phyloP scores from a whole-genome alignment of 2,329 filamentous ascomycete genomes.

The Aspergillus jensenii region DNA sequence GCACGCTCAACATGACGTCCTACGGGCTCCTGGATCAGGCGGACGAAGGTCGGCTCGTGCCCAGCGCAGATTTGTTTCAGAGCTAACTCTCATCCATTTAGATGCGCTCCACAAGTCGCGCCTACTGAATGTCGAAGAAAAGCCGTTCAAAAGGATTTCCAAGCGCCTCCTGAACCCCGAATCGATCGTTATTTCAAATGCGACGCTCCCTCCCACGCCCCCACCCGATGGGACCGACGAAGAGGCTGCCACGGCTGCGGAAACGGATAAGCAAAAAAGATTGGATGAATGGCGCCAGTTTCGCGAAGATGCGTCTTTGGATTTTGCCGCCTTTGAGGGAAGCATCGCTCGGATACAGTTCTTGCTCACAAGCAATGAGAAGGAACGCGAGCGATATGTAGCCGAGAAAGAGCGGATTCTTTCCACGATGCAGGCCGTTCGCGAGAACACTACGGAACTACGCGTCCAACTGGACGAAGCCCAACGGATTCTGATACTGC shows the following conservation, averaged over 20 bases:
- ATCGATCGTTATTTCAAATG: slow-evolving; percentile 59
- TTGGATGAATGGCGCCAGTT: slow-evolving; percentile 64
- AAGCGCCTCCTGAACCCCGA: slow-evolving; percentile 73
- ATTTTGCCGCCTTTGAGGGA: slow-evolving; percentile 85
- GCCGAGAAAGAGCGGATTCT: slow-evolving; percentile 77
- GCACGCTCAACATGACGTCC: slow-evolving; percentile 44
- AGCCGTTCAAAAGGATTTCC: slow-evolving; percentile 84
- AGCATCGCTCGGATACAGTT: slow-evolving; percentile 86
- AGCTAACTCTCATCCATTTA: slow-evolving; percentile 31
- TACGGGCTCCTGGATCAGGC: slow-evolving; percentile 72
- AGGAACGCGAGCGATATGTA: slow-evolving; percentile 80
- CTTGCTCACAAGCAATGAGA: slow-evolving; percentile 76
- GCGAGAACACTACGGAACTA: slow-evolving; percentile 70
- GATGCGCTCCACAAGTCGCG: slow-evolving; percentile 84
- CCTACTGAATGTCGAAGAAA: slow-evolving; percentile 86
- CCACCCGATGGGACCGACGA: slow-evolving; percentile 59
- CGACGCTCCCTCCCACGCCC: slow-evolving; percentile 62
- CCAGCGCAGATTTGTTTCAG: slow-evolving; percentile 9
- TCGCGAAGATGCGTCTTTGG: slow-evolving; percentile 78
- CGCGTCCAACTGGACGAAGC: slow-evolving; percentile 74
- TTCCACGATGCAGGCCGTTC: slow-evolving; percentile 73
- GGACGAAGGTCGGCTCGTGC: slow-evolving; percentile 49
- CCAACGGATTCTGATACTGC: slow-evolving; percentile 70
- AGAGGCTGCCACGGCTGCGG: slow-evolving; percentile 45
- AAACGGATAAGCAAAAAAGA: slow-evolving; percentile 50